Percentiles rank a stretch among this genome's conserved stretches.
Evolutionary conservation across 495 filamentous ascomycete species (phyloP).

Genomic region (Evansstolkia leycettana): DNA sequence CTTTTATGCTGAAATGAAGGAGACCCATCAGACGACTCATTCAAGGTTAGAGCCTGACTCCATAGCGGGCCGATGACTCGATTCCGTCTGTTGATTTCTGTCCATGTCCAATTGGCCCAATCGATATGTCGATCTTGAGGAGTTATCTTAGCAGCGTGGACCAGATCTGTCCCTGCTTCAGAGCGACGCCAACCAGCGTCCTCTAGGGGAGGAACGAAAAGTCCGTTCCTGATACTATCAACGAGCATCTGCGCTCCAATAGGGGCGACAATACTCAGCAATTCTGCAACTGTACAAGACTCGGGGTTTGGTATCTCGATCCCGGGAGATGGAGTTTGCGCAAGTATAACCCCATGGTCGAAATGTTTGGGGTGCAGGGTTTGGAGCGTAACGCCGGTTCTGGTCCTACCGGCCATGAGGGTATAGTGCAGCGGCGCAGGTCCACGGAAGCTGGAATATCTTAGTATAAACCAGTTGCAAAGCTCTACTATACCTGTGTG

Average conservation of each 20-base stretch:
- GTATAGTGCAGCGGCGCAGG: constrained; percentile 72
- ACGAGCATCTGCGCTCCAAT: constrained; percentile 51
- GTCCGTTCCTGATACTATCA: constrained; percentile 37
- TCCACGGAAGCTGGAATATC: constrained; percentile 48
- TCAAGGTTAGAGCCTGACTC: constrained; percentile 28
- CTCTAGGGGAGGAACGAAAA: constrained; percentile 53
- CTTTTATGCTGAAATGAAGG: constrained; percentile 20
- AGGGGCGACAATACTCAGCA: constrained; percentile 26
- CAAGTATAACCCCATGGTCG: constrained; percentile 64
- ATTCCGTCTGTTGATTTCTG: constrained; percentile 34
- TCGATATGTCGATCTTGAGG: constrained; percentile 40
- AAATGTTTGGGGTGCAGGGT: constrained; percentile 65
- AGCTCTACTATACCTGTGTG: background rate
- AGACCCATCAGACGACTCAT: constrained; percentile 6
- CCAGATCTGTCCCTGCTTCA: constrained; percentile 9
- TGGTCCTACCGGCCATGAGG: constrained; percentile 41
- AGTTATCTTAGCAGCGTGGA: constrained; percentile 40
- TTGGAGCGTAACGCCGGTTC: constrained; percentile 69
- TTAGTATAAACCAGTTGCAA: background rate
- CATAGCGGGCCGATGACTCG: constrained; percentile 43
- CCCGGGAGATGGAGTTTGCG: constrained; percentile 48
- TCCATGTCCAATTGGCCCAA: constrained; percentile 36
- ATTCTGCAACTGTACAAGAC: constrained; percentile 28
- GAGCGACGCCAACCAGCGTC: constrained; percentile 23
- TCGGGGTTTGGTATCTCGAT: constrained; percentile 34